Conservation (phyloP, 176 grass and related monocot species). For the Carex parvula region DNA sequence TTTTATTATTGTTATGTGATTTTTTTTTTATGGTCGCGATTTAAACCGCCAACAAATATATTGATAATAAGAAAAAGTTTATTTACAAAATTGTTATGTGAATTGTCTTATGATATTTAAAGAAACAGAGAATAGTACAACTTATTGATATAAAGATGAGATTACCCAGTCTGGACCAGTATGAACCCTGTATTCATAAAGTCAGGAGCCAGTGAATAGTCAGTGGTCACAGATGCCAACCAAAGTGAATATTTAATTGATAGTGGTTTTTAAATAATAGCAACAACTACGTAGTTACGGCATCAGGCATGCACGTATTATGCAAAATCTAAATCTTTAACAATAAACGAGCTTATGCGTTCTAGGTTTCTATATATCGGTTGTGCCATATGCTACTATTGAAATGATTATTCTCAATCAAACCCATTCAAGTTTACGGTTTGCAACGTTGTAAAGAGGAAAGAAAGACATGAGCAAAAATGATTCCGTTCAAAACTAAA, state of each 20-base stretch:
- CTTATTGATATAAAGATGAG: not conserved
- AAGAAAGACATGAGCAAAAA: not conserved
- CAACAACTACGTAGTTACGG: not conserved
- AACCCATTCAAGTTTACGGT: not conserved
- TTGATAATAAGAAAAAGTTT: too few species aligned
- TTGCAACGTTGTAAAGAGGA: not conserved
- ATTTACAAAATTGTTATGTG: not conserved
- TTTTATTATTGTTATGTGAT: not conserved
- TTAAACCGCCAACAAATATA: too few species aligned
- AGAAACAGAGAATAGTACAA: not conserved
- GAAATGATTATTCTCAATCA: not conserved
- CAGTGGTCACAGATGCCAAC: not conserved
- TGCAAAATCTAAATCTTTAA: not conserved
- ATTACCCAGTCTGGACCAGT: not conserved
- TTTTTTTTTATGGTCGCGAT: too few species aligned
- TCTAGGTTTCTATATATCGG: not conserved
- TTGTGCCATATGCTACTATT: not conserved
- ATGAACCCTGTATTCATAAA: not conserved
- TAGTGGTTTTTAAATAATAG: not conserved
- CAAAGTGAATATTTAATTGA: not conserved
- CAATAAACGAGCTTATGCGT: not conserved
- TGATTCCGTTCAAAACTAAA: not conserved
- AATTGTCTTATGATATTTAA: not conserved
- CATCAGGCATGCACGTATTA: not conserved
- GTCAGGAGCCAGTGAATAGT: not conserved